A percentile compares a stretch with the other conserved stretches of the same genome.
Evolutionary conservation across 1,284 basidiomycete genomes (phyloP).

Genomic region (Wallemia hederae): DNA sequence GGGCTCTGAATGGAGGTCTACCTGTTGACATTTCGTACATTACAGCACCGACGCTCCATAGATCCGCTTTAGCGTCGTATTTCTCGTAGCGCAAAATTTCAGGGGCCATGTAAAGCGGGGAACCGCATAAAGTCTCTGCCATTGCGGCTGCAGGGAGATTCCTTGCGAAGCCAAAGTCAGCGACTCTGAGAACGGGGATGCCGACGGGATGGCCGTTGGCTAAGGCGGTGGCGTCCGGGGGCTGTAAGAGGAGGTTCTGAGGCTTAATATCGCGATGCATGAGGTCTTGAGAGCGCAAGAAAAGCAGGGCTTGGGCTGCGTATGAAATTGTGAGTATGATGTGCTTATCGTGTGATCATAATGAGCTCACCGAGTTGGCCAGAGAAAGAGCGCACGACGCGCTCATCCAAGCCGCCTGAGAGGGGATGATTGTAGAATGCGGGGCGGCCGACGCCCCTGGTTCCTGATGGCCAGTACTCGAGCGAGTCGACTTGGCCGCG

Average conservation of each 20-base stretch:
- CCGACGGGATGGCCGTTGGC: slow-evolving; percentile 63
- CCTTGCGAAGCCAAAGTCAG: slow-evolving; percentile 92
- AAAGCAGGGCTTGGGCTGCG: slow-evolving; percentile 65
- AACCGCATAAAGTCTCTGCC: slow-evolving; percentile 92
- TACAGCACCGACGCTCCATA: slow-evolving; percentile 95
- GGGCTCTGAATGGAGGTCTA: slow-evolving; percentile 72
- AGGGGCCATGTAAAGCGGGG: slow-evolving; percentile 95
- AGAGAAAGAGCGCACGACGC: slow-evolving; percentile 71
- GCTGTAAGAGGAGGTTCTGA: slow-evolving; percentile 73
- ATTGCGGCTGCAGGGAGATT: slow-evolving; percentile 69
- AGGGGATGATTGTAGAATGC: slow-evolving; percentile 70
- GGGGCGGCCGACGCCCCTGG: slow-evolving; percentile 28
- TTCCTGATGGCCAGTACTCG: slow-evolving; percentile 31
- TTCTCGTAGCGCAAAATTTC: slow-evolving; percentile 93
- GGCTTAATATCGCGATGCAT: slow-evolving; percentile 97
- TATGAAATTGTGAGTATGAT: slow-evolving; percentile 3
- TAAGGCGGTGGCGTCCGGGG: slow-evolving; percentile 46
- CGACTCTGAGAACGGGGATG: slow-evolving; percentile 79
- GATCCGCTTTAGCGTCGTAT: slow-evolving; percentile 88
- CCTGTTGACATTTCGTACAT: slow-evolving; percentile 86
- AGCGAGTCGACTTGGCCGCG: slow-evolving; percentile 57
- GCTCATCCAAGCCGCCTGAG: slow-evolving; percentile 66
- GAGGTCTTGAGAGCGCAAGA: slow-evolving; percentile 59
- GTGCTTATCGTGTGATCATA: neutral
- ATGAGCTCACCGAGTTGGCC: slow-evolving; percentile 50